Base-by-base conservation (phyloP, 2,329 filamentous ascomycete genomes). In the Claviceps africana region DNA sequence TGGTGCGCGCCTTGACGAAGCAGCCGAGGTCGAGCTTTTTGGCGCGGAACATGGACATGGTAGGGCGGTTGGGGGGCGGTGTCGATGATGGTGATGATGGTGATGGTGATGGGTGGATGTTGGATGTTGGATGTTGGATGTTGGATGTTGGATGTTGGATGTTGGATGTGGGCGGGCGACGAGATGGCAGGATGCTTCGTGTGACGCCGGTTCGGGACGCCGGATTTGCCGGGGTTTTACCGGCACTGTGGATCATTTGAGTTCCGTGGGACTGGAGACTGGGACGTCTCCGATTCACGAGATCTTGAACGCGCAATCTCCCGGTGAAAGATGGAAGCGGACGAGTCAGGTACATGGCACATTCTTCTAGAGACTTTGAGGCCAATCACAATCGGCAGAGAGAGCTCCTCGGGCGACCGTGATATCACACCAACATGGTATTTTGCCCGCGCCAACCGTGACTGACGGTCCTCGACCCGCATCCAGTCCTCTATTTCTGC, bases 1-100 rank as follows among this genome's bases (percentile, higher is more conserved):
- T 85, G 59, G 87, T 79, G 59, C 85, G 84, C 67, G 85, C 81
- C 65, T 96, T 96, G 72, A 94, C 70, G 65, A 86, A 95, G 66
- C 88, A 88, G 67, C 86, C 83, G 60, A 97, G 73, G 61, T 97
- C 89, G 60, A 96, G 82, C 75, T 83, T 90, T 72, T 95, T 95
- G 33, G 89, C 77, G 61, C 89, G 78, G 71, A 95, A 96, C 73
- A 90, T 86, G 47, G 87, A 84, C 83, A 88, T 88, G 57, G 59
- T 79, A 73, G 67, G 57, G 56, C 30, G n/a, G 53, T 47, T 48
- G 17, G 25, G 21, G 31, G 17, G 13, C 13, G 48, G 25, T 22
- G 44, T 49, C 25, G 39, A n/a, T 15, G 35, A 37, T 15, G 31
- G 13, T 10, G 33, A 17, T 4, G 50, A 45, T 47, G 44, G 19